Conservation (phyloP, 2,329 filamentous ascomycete genomes). For the Cladophialophora bantiana region DNA sequence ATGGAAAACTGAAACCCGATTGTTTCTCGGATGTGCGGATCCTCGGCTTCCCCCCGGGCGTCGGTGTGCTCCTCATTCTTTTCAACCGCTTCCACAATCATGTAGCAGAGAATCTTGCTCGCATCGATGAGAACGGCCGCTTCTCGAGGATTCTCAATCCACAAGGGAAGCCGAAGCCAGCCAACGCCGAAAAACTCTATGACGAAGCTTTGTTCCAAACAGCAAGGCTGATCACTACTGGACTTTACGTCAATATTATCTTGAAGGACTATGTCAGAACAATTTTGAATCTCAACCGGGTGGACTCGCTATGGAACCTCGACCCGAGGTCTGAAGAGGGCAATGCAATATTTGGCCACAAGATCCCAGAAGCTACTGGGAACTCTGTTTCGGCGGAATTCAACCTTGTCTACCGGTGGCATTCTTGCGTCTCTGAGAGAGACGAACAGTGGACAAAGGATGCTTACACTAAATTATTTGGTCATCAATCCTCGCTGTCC, state of each 20-base stretch:
- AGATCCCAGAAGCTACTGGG: conserved; percentile 63
- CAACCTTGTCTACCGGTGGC: conserved; percentile 72
- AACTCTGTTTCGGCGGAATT: conserved; percentile 74
- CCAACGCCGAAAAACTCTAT: conserved; percentile 51
- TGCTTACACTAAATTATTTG: conserved; percentile 59
- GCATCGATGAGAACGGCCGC: conserved; percentile 71
- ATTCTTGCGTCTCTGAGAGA: conserved; percentile 65
- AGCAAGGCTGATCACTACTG: conserved; percentile 61
- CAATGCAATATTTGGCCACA: conserved; percentile 54
- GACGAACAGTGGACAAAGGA: conserved; percentile 69
- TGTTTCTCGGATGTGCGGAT: conserved; percentile 72
- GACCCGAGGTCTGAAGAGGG: conserved; percentile 68
- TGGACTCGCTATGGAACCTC: conserved; percentile 66
- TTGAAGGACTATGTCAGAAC: conserved; percentile 67
- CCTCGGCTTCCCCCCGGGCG: conserved; percentile 71
- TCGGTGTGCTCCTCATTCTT: conserved; percentile 71
- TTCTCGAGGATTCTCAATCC: conserved; percentile 48
- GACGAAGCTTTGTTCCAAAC: conserved; percentile 65
- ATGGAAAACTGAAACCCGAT: conserved; percentile 74
- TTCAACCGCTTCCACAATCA: conserved; percentile 76
- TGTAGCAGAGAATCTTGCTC: conserved; percentile 66
- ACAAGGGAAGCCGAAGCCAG: conserved; percentile 43
- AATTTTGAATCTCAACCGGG: conserved; percentile 66
- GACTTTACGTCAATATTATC: conserved; percentile 64
- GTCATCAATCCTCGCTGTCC: conserved; percentile 47